phyloP scores from a whole-genome alignment of 805 yeast genomes.

The Teunomyces stri region DNA sequence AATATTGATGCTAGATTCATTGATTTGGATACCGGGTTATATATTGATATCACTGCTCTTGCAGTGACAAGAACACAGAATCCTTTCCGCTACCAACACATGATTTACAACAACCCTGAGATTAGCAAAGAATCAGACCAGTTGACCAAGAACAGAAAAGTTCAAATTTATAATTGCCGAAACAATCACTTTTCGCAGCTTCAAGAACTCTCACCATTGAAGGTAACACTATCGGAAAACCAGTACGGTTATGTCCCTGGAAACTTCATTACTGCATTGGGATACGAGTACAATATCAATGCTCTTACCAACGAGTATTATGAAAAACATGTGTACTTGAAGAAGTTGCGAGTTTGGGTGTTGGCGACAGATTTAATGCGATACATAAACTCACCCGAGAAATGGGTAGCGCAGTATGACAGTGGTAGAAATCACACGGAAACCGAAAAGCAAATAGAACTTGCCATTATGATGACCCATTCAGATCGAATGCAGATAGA shows the following conservation, averaged over 20 bases:
- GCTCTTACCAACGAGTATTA: conserved; percentile 23
- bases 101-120: conserved; percentile 7
- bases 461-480: background rate
- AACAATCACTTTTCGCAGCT: conserved; percentile 30
- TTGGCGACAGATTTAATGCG: conserved; percentile 21
- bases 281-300: conserved; percentile 25
- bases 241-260: conserved; percentile 30
- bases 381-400: conserved; percentile 21
- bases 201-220: conserved; percentile 19
- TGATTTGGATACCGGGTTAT: conserved; percentile 25
- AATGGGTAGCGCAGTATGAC: conserved; percentile 17
- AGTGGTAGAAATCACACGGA: background rate
- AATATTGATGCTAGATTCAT: conserved; percentile 23
- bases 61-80: conserved; percentile 28
- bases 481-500: background rate
- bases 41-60: conserved; percentile 27
- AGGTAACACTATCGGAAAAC: conserved; percentile 13
- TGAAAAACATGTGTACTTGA: conserved; percentile 24
- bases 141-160: conserved; percentile 7
- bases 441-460: no score
- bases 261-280: conserved; percentile 22
- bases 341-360: conserved; percentile 36
- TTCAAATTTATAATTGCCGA: conserved; percentile 38
- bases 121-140: conserved; percentile 5
- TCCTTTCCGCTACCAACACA: conserved; percentile 14